Percentiles rank a stretch among this genome's conserved stretches.
Conservation (phyloP, 2,329 filamentous ascomycete species). For the Cadophora sp. region DNA sequence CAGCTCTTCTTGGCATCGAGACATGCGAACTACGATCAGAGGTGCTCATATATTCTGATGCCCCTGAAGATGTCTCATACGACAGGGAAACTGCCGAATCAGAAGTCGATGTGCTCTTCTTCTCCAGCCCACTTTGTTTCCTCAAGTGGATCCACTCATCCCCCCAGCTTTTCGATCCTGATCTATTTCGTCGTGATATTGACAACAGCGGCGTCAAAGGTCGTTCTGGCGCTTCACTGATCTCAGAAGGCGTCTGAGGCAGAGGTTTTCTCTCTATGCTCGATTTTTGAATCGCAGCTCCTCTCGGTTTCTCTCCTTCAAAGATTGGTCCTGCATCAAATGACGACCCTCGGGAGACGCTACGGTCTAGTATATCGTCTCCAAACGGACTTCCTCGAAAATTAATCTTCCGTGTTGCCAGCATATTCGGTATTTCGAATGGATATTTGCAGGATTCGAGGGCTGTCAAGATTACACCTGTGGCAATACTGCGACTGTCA, state of each 20-base stretch:
- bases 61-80: slow-evolving; percentile 27
- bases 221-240: slow-evolving; percentile 26
- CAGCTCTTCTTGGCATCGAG: slow-evolving; percentile 23
- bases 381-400: slow-evolving; percentile 32
- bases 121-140: slow-evolving; percentile 13
- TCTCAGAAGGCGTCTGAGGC: slow-evolving; percentile 23
- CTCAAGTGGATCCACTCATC: slow-evolving; percentile 38
- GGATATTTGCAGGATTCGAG: slow-evolving; percentile 40
- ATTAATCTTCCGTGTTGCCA: slow-evolving; percentile 25
- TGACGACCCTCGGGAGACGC: slow-evolving; percentile 28
- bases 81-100: slow-evolving; percentile 38
- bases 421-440: slow-evolving; percentile 32
- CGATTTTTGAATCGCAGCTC: slow-evolving; percentile 13
- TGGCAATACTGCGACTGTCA: slow-evolving; percentile 32
- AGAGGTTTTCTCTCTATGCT: slow-evolving; percentile 33
- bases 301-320: slow-evolving; percentile 19
- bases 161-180: slow-evolving; percentile 30
- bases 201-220: slow-evolving; percentile 27
- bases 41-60: slow-evolving; percentile 26
- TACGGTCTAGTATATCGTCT: slow-evolving; percentile 35
- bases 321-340: slow-evolving; percentile 18
- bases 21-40: slow-evolving; percentile 28
- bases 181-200: slow-evolving; percentile 12
- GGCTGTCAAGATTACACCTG: slow-evolving; percentile 37
- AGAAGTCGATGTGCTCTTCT: slow-evolving; percentile 25